phyloP scores from a whole-genome alignment of 805 yeast species.

The Wickerhamomyces chaumierensis region DNA sequence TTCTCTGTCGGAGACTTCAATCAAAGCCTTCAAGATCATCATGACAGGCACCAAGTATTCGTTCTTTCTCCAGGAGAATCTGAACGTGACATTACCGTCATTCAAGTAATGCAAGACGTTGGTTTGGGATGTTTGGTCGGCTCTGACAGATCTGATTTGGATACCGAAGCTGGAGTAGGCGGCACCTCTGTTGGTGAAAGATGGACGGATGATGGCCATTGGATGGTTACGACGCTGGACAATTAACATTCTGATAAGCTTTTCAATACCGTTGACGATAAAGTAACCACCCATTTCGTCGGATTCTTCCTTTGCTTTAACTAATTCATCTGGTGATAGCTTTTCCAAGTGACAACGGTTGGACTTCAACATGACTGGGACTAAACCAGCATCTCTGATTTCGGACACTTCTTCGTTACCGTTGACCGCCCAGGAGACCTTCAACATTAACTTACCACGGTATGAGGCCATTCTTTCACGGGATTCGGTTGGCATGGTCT shows the following conservation, averaged over 20 bases:
- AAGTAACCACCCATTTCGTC: constrained; percentile 97
- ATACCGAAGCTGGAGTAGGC: constrained; percentile 83
- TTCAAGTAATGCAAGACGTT: constrained; percentile 92
- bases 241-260: constrained; percentile 91
- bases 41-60: constrained; percentile 90
- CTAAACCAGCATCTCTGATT: constrained; percentile 79
- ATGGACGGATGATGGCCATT: constrained; percentile 93
- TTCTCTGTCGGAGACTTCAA: constrained; percentile 87
- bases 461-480: constrained; percentile 85
- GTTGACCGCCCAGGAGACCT: constrained; percentile 78
- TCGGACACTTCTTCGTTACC: constrained; percentile 76
- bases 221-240: constrained; percentile 97
- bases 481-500: constrained; percentile 74
- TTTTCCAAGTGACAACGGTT: constrained; percentile 87
- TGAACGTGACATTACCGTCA: constrained; percentile 92
- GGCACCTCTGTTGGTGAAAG: constrained; percentile 90
- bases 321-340: constrained; percentile 73
- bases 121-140: constrained; percentile 96
- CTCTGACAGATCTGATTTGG: constrained; percentile 87
- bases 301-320: constrained; percentile 71
- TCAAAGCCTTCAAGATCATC: constrained; percentile 83
- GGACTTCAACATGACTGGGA: constrained; percentile 85
- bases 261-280: constrained; percentile 89
- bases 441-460: constrained; percentile 65
- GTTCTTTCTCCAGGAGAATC: constrained; percentile 95